Base-by-base conservation (phyloP, 2,329 filamentous ascomycete genomes). In the Fusarium euwallaceae region DNA sequence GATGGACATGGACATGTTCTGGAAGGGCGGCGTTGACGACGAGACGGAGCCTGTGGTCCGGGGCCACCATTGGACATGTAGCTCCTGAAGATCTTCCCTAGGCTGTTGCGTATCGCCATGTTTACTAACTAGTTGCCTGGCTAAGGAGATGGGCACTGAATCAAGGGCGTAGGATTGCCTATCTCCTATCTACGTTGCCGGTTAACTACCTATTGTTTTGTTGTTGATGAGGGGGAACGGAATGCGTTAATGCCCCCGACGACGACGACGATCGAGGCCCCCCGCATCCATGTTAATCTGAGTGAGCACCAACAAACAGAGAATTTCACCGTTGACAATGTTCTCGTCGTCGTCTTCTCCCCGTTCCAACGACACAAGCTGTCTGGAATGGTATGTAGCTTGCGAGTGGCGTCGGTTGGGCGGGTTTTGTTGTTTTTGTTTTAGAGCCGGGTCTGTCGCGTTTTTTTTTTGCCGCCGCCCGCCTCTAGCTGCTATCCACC, bases 11-110 rank as follows among this genome's bases (percentile, higher is more conserved):
- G 55, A 20, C 45, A 61, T 61, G 70, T 75, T 75, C 70, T 76
- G 70, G 73, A 75, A 75, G 73, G 73, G 73, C 63, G 73, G 72
- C 75, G 64, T 74, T 61, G 58, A 56, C 22, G 41, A 45, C 9
- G 20, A 8, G 22, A 61, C 48, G 66, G 69, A 24, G 27, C 24
- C 45, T n/a, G 24, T 51, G 24, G 24, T 51, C 45, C 45, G 48
- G 27, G 48, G 27, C 48, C 48, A 32, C 27, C 48, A 55, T 55
- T 55, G 48, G 48, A 32, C 17, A 29, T 32, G 17, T 55, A 32
- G 27, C 48, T 32, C 48, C 48, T 55, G 48, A 32, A 55, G 48
- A 55, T 55, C 48, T 55, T 6, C 48, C 48, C 27, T 55, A 32
- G 27, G 11, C 27, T 55, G 17, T 20, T 55, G 48, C 27, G 4